Evolutionary conservation across 257 asterid species (phyloP).

Genomic region (Osmanthus fragrans): DNA sequence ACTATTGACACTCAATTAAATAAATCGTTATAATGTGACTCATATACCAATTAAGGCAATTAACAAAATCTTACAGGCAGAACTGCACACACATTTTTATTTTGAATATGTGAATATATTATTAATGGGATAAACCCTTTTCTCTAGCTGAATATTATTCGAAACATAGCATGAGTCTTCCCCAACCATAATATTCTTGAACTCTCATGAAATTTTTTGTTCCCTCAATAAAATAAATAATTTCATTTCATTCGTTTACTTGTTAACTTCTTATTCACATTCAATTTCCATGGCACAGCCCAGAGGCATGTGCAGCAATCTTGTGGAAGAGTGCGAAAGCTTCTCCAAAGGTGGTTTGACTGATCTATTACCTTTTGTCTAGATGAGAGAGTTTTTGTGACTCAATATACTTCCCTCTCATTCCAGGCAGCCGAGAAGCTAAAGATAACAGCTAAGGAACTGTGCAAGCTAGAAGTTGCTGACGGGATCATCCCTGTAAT

Average conservation of each 20-base stretch:
- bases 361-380: constrained; percentile 15
- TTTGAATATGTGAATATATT: neutral
- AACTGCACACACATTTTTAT: neutral
- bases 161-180: neutral
- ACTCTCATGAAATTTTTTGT: neutral
- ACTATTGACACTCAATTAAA: neutral
- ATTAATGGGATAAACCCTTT: neutral
- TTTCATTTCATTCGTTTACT: neutral
- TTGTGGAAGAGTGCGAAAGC: constrained; percentile 86
- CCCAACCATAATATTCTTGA: neutral
- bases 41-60: neutral
- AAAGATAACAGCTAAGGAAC: constrained; percentile 78
- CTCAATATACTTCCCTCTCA: constrained; percentile 24
- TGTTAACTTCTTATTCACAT: neutral
- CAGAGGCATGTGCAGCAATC: constrained; percentile 99
- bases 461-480: constrained; percentile 59
- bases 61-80: neutral
- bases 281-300: constrained; percentile 57
- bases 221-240: neutral
- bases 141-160: neutral
- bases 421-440: constrained; percentile 97
- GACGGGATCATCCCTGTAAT: constrained; percentile 87
- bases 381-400: constrained; percentile 24
- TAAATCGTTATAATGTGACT: neutral
- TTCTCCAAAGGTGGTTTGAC: constrained; percentile 68